A percentile compares a stretch with the other conserved stretches of the same genome.
Conservation (phyloP, 2,329 filamentous ascomycete species). For the Pyricularia pennisetigena region DNA sequence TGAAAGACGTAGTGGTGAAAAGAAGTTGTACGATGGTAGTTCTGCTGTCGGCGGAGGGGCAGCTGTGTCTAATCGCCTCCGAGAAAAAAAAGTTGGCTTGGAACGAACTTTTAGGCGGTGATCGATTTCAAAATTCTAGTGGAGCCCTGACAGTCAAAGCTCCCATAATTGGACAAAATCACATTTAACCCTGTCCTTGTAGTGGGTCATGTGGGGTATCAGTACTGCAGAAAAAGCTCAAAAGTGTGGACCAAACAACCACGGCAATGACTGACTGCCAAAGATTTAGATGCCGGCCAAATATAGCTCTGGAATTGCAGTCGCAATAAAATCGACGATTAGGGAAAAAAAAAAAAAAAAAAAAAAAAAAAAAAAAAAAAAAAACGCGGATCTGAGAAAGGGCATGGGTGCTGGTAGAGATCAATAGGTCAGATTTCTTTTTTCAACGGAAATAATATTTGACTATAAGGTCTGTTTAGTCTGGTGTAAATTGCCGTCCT, state of each 20-base stretch:
- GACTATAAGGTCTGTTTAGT: too few species aligned
- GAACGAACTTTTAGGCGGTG: neutral
- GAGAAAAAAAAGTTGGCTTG: conserved; percentile 2
- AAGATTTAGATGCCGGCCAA: neutral
- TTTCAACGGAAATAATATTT: neutral
- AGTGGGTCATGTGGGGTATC: neutral
- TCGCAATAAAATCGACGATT: neutral
- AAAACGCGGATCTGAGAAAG: neutral
- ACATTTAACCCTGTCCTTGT: neutral
- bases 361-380: neutral
- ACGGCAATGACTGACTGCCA: neutral
- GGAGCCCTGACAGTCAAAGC: neutral
- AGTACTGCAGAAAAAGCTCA: neutral
- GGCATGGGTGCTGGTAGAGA: neutral
- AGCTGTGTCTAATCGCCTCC: neutral
- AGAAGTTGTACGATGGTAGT: neutral
- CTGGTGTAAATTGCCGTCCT: neutral
- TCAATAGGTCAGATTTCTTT: neutral
- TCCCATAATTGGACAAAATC: neutral
- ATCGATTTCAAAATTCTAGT: conserved; percentile 1
- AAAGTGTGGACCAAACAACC: neutral
- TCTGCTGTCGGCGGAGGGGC: neutral
- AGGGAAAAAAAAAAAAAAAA: neutral
- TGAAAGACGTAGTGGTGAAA: neutral
- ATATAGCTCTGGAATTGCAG: neutral